These are phyloP conservation scores for Rhododendron griersonianum DNA, from an alignment of 148 eudicot species.

Conservation along the genomic window DNA sequence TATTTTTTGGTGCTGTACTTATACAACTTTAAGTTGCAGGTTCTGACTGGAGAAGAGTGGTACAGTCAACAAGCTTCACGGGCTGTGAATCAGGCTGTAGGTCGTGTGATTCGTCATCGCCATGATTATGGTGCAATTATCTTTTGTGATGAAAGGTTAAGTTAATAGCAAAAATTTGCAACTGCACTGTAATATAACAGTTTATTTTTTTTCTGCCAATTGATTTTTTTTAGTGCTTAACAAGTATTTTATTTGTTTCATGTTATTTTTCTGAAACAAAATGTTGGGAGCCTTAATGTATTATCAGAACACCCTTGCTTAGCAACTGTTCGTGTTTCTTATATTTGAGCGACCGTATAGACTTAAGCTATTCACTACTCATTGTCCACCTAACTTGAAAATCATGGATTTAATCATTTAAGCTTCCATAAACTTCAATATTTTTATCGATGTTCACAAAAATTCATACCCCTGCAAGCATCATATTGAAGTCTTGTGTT, in stretches of 20 bases:
- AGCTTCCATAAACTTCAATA: background rate
- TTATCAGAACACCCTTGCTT: background rate
- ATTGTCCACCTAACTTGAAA: background rate
- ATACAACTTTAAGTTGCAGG: slow-evolving; percentile 32
- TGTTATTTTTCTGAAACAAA: background rate
- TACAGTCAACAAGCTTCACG: slow-evolving; percentile 90
- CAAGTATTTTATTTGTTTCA: background rate
- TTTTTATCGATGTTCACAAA: background rate
- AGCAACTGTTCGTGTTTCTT: background rate
- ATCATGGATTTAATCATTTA: background rate
- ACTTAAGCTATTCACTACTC: background rate
- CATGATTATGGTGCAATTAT: slow-evolving; percentile 97
- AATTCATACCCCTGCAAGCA: background rate
- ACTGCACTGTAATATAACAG: background rate
- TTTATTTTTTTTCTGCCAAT: background rate
- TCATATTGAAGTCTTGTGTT: background rate
- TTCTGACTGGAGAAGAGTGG: slow-evolving; percentile 92
- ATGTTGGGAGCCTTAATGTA: background rate
- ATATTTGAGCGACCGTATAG: background rate
- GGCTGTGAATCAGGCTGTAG: slow-evolving; percentile 99
- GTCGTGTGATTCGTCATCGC: slow-evolving; percentile 98
- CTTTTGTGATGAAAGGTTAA: slow-evolving; percentile 94
- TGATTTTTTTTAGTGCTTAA: background rate
- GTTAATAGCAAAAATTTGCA: background rate
- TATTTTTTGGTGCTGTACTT: background rate